phyloP scores from a whole-genome alignment of 2,329 filamentous ascomycete species.

The Chrysosporium queenslandicum region DNA sequence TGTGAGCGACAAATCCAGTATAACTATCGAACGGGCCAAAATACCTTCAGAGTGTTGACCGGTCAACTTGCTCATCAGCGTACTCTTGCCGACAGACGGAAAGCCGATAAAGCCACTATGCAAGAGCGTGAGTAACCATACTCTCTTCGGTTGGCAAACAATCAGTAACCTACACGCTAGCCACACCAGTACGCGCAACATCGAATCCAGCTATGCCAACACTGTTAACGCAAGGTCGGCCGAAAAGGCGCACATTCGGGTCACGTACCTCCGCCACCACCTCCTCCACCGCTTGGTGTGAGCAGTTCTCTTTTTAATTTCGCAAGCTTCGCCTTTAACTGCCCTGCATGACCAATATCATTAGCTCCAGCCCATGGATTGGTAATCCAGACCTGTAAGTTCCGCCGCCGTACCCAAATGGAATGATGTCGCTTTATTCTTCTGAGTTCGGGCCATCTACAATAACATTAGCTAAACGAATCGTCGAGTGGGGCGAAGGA shows the following conservation, averaged over 20 bases:
- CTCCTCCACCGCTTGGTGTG: conserved; percentile 67
- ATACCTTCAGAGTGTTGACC: conserved; percentile 83
- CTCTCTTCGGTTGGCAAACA: neutral
- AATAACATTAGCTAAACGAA: conserved; percentile 14
- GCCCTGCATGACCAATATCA: conserved; percentile 39
- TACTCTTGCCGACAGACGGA: conserved; percentile 96
- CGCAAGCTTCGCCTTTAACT: conserved; percentile 94
- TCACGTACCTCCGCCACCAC: conserved; percentile 58
- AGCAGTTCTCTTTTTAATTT: conserved; percentile 95
- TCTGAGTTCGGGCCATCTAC: conserved; percentile 91
- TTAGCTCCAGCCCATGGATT: conserved; percentile 5
- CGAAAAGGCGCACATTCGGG: neutral
- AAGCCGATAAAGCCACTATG: conserved; percentile 81
- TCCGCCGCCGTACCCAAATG: conserved; percentile 56
- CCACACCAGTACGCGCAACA: conserved; percentile 93
- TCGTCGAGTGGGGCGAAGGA: conserved; percentile 2
- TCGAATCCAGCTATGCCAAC: conserved; percentile 65
- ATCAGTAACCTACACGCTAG: conserved; percentile 57
- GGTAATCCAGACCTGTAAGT: neutral
- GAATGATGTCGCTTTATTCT: conserved; percentile 91
- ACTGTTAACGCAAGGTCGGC: conserved; percentile 2
- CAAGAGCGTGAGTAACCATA: neutral
- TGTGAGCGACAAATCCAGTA: conserved; percentile 6
- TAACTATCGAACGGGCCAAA: conserved; percentile 11
- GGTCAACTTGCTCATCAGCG: conserved; percentile 86